Evolutionary conservation across 371 early-diverging fungal genomes (phyloP).

Genomic region (Apophysomyces elegans): DNA sequence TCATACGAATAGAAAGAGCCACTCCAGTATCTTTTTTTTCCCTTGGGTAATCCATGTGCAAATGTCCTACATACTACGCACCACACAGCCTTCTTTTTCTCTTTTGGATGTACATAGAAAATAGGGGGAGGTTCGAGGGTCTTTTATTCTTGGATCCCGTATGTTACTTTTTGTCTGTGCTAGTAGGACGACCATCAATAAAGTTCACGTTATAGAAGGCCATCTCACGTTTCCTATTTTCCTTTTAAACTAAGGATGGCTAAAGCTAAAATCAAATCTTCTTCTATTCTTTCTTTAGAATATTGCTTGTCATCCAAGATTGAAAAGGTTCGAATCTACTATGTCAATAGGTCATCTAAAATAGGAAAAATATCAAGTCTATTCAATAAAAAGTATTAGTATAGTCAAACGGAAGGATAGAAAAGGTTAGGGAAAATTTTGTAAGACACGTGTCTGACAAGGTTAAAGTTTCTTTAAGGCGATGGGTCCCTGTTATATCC

Average conservation of each 20-base stretch:
- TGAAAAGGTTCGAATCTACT: too few species aligned
- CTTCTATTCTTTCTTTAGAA: too few species aligned
- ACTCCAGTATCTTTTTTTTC: background rate
- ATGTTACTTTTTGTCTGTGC: background rate
- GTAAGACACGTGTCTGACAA: conserved; percentile 8
- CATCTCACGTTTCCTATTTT: background rate
- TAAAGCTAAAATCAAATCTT: too few species aligned
- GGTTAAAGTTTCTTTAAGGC: background rate
- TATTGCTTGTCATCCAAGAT: too few species aligned
- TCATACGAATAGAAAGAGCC: background rate
- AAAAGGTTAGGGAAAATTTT: background rate
- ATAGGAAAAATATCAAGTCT: too few species aligned
- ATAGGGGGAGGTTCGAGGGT: too few species aligned
- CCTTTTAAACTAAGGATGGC: too few species aligned
- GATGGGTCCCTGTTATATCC: background rate
- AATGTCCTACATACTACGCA: background rate
- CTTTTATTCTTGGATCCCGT: background rate
- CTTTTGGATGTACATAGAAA: too few species aligned
- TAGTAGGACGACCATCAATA: background rate
- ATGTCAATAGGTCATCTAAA: too few species aligned
- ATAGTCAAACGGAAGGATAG: too few species aligned
- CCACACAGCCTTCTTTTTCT: too few species aligned
- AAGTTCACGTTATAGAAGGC: background rate
- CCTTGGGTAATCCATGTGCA: background rate
- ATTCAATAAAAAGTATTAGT: too few species aligned